phyloP scores from a whole-genome alignment of 1,284 basidiomycete genomes.

The Chalciporus sp. region DNA sequence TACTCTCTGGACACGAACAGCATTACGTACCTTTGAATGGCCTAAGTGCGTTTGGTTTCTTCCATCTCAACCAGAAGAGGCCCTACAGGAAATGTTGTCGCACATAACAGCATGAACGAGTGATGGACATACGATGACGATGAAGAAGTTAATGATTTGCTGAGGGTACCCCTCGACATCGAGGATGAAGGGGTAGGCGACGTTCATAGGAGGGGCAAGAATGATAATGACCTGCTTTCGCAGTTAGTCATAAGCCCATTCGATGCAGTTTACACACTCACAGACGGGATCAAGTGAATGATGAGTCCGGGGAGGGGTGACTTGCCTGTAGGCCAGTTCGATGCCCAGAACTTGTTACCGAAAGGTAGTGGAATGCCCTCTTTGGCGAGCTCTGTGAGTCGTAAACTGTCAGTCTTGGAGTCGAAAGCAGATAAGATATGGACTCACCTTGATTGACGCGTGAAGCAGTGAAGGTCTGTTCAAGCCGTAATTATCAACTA shows the following conservation, averaged over 20 bases:
- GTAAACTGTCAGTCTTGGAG: constrained; percentile 3
- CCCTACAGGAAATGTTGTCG: constrained; percentile 38
- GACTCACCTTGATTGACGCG: constrained; percentile 47
- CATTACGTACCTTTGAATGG: constrained; percentile 55
- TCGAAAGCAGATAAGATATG: not conserved
- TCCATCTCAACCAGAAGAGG: constrained; percentile 59
- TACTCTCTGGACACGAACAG: rapidly evolving
- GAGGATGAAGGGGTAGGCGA: constrained; percentile 56
- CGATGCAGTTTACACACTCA: constrained; percentile 4
- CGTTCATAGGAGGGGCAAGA: constrained; percentile 45
- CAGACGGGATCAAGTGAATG: constrained; percentile 38
- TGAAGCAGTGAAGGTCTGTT: constrained; percentile 46
- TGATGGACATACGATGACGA: constrained; percentile 44
- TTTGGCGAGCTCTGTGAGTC: constrained; percentile 41
- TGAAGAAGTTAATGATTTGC: constrained; percentile 59
- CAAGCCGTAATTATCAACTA: not conserved
- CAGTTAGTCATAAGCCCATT: not conserved
- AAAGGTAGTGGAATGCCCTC: constrained; percentile 45
- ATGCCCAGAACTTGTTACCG: constrained; percentile 41
- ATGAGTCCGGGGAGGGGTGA: constrained; percentile 43
- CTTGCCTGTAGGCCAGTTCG: constrained; percentile 42
- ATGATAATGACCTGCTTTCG: constrained; percentile 48
- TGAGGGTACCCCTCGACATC: constrained; percentile 59
- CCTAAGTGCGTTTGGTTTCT: constrained; percentile 45
- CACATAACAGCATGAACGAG: not conserved